phyloP scores from a whole-genome alignment of 1,284 basidiomycete species.

The Sutorius eximius region DNA sequence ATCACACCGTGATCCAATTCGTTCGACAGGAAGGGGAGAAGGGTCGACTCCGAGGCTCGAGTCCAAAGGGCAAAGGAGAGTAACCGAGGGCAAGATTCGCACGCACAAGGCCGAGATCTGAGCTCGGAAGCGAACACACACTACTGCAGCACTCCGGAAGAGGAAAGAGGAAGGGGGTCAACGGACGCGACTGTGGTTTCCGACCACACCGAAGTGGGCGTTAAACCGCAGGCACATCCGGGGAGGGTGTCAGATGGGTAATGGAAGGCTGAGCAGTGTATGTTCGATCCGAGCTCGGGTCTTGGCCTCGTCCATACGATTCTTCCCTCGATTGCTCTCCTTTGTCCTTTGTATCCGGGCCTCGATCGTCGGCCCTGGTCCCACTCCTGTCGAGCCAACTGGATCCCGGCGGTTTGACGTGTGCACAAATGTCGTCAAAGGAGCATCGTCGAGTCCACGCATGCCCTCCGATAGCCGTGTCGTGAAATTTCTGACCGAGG shows the following conservation, averaged over 20 bases:
- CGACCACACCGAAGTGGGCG: conserved; percentile 17
- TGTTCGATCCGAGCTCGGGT: not conserved
- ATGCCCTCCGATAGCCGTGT: conserved; percentile 5
- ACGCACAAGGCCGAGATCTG: conserved; percentile 4
- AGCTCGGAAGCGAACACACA: conserved; percentile 13
- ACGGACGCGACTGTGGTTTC: conserved; percentile 5
- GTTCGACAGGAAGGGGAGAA: not conserved
- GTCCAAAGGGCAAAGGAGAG: not conserved
- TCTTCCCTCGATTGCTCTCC: no score
- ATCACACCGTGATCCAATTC: no score
- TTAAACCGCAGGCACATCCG: conserved; percentile 6
- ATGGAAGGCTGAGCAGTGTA: conserved; percentile 6
- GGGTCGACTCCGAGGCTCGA: not conserved
- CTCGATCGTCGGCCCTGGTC: no score
- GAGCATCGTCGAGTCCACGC: conserved; percentile 11
- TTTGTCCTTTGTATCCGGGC: no score
- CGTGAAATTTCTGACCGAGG: conserved; percentile 16
- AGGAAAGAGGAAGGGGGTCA: not conserved
- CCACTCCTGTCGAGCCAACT: no score
- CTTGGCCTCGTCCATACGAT: not conserved
- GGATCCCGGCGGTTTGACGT: not conserved
- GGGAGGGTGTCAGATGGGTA: conserved; percentile 1
- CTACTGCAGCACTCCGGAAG: conserved; percentile 3
- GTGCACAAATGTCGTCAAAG: conserved; percentile 14
- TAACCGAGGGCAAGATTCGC: conserved; percentile 6